Conservation (phyloP, 2,329 filamentous ascomycete genomes). For the Talaromyces albobiverticillius region DNA sequence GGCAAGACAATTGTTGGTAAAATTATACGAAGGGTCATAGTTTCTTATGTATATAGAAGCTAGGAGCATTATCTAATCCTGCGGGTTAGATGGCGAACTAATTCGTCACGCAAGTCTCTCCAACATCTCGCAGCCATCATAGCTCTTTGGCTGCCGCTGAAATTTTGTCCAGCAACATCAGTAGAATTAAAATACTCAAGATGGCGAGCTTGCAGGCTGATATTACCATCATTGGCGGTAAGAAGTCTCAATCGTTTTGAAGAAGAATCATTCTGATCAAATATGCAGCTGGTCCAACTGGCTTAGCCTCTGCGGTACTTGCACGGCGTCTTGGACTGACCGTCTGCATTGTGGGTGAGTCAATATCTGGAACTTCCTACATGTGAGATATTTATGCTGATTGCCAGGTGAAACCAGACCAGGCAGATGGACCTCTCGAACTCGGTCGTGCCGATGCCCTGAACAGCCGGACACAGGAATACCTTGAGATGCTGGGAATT, state of each 20-base stretch:
- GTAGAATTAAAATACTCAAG: not conserved
- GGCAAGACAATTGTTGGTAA: too few relatives aligned
- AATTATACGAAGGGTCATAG: too few relatives aligned
- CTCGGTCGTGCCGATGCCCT: slow-evolving; percentile 8
- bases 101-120: too few relatives aligned
- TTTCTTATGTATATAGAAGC: too few relatives aligned
- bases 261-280: not conserved
- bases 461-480: slow-evolving; percentile 9
- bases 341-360: slow-evolving; percentile 8
- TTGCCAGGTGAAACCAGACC: too few relatives aligned
- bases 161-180: too few relatives aligned
- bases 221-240: slow-evolving; percentile 5
- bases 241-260: not conserved
- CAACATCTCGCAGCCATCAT: too few relatives aligned
- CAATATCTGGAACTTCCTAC: too few relatives aligned
- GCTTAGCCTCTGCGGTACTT: slow-evolving; percentile 1
- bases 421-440: slow-evolving; percentile 6
- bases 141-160: too few relatives aligned
- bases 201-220: not conserved
- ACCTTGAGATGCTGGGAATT: slow-evolving; percentile 9
- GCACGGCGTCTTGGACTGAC: slow-evolving; percentile 5
- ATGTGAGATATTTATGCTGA: too few relatives aligned
- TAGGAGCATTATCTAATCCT: too few relatives aligned
- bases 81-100: too few relatives aligned
- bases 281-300: not conserved